Conservation (phyloP, 1,284 basidiomycete species). For the Tilletia walkeri region DNA sequence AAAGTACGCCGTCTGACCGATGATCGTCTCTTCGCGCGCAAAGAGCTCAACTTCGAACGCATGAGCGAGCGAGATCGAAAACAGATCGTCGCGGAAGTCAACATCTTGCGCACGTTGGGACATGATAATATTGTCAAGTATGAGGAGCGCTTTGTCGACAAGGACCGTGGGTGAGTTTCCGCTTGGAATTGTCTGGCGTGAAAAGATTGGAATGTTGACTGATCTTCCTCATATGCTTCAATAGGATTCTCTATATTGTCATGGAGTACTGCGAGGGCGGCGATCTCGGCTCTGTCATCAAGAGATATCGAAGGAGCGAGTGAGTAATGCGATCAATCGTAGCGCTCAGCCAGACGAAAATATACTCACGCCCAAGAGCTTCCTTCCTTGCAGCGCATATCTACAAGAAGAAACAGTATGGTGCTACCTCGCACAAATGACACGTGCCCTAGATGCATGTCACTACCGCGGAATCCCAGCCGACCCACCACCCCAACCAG, state of each 20-base stretch:
- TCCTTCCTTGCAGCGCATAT: conserved; percentile 21
- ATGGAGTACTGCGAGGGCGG: conserved; percentile 81
- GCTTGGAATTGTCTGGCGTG: conserved; percentile 28
- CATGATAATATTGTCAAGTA: conserved; percentile 95
- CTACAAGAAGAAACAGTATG: conserved; percentile 88
- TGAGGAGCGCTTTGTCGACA: conserved; percentile 84
- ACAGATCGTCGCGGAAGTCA: conserved; percentile 97
- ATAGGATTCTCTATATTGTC: conserved; percentile 31
- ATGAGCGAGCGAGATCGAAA: conserved; percentile 89
- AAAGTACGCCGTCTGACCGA: conserved; percentile 84
- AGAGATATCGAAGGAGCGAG: conserved; percentile 67
- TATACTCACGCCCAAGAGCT: not conserved
- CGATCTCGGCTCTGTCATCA: conserved; percentile 82
- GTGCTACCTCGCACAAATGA: conserved; percentile 90
- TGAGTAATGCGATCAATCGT: conserved; percentile 7
- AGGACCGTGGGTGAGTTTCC: conserved; percentile 75
- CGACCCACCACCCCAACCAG: not conserved
- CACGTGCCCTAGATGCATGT: conserved; percentile 85
- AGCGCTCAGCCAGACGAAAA: not conserved
- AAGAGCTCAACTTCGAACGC: conserved; percentile 90
- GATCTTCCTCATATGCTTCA: not conserved
- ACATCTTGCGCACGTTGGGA: conserved; percentile 89
- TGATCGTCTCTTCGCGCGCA: conserved; percentile 83
- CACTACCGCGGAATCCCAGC: conserved; percentile 61
- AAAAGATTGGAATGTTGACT: conserved; percentile 68